Base-by-base conservation (phyloP, 495 filamentous ascomycete species). In the Penicillium diatomitis region DNA sequence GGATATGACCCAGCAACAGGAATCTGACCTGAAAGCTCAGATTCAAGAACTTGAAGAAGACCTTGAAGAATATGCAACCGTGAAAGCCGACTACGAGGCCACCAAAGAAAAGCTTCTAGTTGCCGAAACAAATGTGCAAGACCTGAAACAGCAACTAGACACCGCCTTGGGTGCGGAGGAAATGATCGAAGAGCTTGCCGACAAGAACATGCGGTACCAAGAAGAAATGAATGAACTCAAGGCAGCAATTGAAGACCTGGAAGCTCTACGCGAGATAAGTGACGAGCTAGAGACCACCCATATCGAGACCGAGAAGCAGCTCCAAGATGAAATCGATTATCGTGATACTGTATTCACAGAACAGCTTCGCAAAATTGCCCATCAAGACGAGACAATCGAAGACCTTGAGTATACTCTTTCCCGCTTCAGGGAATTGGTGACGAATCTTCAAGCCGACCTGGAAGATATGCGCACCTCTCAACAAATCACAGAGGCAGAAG, bases 251-350 rank as follows among this genome's bases (percentile, higher is more conserved):
- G 84, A 91, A 46, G 90, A 96, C 44, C 71, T 96, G 2, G 87
- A 95, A 60, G 81, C 75, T 32, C 65, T 97, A 41, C 91, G 90
- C 60, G 92, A 97, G 53, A 80, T 97, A 42, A 89, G 85, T 54
- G 91, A 97, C 53, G 94, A 97, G 62, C 77, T 97, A 7, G 91
- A 96, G 61, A 81, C 87, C 57, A 95, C 95, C 55, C 89, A 96
- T 64, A 77, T 89, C 9, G 90, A 96, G 58, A 86, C 87, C 8
- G 88, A 91, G 56, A 95, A 90, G 59, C 89, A 97, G 62, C 80
- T 98, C 65, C 89, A 94, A 63, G 88, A 92, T 48, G 91, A 96
- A 53, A 78, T 96, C 28, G 88, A 96, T 53, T 82, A 86, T 58
- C 82, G 83, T 48, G 88, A 96, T 47, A 67, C 70, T 43, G 64